phyloP scores from a whole-genome alignment of 495 filamentous ascomycete species.

The Xylaria telfairii region DNA sequence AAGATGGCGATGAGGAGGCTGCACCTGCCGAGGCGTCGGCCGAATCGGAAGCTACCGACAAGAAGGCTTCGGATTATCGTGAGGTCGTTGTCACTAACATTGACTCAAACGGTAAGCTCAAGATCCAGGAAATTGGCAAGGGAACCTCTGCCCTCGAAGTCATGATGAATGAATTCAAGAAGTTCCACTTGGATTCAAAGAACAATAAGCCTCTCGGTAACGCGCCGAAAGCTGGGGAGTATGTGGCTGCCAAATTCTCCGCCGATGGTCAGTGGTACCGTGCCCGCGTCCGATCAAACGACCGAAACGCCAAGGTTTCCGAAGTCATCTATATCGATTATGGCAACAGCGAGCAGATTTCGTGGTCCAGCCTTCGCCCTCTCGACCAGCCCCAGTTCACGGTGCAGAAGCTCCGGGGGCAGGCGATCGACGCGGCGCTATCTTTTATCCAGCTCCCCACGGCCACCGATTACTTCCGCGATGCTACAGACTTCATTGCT shows the following conservation, averaged over 20 bases:
- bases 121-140: slow-evolving; percentile 85
- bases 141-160: slow-evolving; percentile 81
- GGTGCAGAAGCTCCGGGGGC: slow-evolving; percentile 76
- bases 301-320: slow-evolving; percentile 83
- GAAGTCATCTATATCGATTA: slow-evolving; percentile 96
- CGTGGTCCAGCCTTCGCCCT: slow-evolving; percentile 82
- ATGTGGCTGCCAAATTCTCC: slow-evolving; percentile 86
- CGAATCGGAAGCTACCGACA: slow-evolving; percentile 54
- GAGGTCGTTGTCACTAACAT: slow-evolving; percentile 91
- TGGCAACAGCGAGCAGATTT: slow-evolving; percentile 87
- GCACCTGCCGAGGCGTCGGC: slow-evolving; percentile 56
- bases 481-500: slow-evolving; percentile 73
- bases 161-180: slow-evolving; percentile 86
- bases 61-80: slow-evolving; percentile 82
- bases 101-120: slow-evolving; percentile 75
- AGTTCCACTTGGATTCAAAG: slow-evolving; percentile 77
- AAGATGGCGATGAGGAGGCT: slow-evolving; percentile 59
- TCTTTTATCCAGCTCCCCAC: slow-evolving; percentile 87
- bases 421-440: slow-evolving; percentile 87
- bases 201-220: slow-evolving; percentile 74
- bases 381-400: slow-evolving; percentile 79
- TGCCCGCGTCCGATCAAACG: slow-evolving; percentile 86
- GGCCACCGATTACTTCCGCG: slow-evolving; percentile 75
- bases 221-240: slow-evolving; percentile 88
- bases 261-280: slow-evolving; percentile 94